phyloP scores from a whole-genome alignment of 208 protist species.

The Lotmaria passim region DNA sequence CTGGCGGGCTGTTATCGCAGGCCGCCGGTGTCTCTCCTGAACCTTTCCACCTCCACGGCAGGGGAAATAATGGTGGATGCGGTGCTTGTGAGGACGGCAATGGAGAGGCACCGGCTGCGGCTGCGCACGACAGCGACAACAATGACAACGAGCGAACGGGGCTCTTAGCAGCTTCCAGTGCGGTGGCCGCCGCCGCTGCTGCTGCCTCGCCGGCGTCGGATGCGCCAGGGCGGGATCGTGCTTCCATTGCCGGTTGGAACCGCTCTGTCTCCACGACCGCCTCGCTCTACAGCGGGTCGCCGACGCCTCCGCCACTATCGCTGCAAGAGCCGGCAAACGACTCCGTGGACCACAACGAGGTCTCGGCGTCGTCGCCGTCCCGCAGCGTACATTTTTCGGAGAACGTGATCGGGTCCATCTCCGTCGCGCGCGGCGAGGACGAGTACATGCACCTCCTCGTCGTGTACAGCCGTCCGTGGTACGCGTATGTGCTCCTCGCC shows the following conservation, averaged over 20 bases:
- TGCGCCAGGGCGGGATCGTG: background rate
- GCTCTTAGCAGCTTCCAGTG: background rate
- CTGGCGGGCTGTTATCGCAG: background rate
- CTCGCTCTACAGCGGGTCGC: background rate
- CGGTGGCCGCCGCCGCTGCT: background rate
- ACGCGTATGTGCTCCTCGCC: conserved; percentile 27
- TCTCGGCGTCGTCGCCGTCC: background rate
- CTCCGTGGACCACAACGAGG: too few relatives aligned
- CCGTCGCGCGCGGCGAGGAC: conserved; percentile 22
- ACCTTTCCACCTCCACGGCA: background rate
- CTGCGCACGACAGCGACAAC: background rate
- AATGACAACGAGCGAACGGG: background rate
- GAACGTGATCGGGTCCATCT: conserved; percentile 28
- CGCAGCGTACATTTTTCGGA: conserved; percentile 35
- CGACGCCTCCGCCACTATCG: background rate
- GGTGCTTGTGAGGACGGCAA: background rate
- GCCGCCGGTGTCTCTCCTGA: background rate
- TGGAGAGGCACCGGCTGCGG: background rate
- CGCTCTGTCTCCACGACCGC: background rate
- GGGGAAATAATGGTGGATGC: background rate
- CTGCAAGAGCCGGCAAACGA: too few relatives aligned
- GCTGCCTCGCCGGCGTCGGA: background rate
- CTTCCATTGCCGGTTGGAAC: background rate
- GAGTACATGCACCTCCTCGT: conserved; percentile 33
- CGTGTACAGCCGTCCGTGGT: conserved; percentile 35